Evolutionary conservation across 2,329 filamentous ascomycete species (phyloP).

Genomic region (Grosmannia huntii): DNA sequence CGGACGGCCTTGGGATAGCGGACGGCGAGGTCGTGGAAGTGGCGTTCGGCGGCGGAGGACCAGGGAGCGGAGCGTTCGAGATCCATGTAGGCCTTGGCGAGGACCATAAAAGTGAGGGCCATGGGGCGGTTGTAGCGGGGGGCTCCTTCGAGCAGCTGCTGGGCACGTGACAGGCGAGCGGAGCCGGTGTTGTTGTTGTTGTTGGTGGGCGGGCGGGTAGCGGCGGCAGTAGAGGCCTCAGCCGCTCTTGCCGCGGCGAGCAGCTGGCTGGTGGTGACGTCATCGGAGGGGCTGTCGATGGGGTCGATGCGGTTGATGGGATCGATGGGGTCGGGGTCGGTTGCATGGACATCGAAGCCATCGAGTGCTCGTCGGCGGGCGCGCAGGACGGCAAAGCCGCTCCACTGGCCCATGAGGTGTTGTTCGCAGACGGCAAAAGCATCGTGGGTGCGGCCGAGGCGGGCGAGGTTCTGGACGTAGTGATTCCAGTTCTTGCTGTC

Average conservation of each 20-base stretch:
- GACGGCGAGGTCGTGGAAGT: slow-evolving; percentile 24
- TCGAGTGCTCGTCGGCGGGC: background rate
- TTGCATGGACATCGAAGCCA: background rate
- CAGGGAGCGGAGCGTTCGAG: slow-evolving; percentile 34
- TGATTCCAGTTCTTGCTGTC: slow-evolving; percentile 72
- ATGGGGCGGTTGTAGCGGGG: slow-evolving; percentile 26
- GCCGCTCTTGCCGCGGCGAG: background rate
- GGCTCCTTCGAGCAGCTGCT: slow-evolving; percentile 24
- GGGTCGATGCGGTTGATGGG: too few relatives aligned
- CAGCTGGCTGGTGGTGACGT: background rate
- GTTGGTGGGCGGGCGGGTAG: background rate
- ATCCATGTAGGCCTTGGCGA: slow-evolving; percentile 37
- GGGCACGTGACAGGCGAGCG: slow-evolving; percentile 5
- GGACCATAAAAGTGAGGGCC: slow-evolving; percentile 31
- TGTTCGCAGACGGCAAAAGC: slow-evolving; percentile 67
- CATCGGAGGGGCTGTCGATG: background rate
- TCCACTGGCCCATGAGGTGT: slow-evolving; percentile 66
- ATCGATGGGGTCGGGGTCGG: too few relatives aligned
- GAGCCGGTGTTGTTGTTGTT: background rate
- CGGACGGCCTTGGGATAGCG: slow-evolving; percentile 27
- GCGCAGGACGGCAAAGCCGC: slow-evolving; percentile 48
- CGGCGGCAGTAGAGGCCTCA: background rate
- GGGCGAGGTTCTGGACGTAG: slow-evolving; percentile 55
- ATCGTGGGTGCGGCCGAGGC: slow-evolving; percentile 42
- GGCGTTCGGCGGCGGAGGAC: slow-evolving; percentile 30